Conservation (phyloP, 352 stramenopile genomes). For the Phytophthora constricta region DNA sequence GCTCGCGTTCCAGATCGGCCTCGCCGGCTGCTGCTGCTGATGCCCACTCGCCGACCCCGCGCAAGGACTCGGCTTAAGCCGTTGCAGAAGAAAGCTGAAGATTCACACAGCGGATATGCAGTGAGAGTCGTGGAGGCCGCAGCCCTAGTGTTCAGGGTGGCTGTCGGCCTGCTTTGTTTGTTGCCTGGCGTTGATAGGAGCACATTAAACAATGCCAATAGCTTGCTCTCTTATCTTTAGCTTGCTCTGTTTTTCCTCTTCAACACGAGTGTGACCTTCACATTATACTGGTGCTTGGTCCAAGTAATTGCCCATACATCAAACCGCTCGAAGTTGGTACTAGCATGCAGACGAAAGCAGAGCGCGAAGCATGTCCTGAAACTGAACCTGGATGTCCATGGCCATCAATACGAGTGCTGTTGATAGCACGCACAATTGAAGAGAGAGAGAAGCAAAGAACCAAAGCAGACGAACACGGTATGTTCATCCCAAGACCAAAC, state of each 20-base stretch:
- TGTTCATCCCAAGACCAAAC: constrained; percentile 14
- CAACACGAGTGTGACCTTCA: background rate
- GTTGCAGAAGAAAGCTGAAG: constrained; percentile 24
- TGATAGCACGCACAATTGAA: no score
- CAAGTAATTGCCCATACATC: no score
- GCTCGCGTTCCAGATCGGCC: constrained; percentile 69
- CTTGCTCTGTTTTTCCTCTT: no score
- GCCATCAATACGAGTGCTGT: no score
- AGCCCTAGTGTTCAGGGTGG: constrained; percentile 14
- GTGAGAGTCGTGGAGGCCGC: constrained; percentile 10
- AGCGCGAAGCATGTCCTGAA: no score
- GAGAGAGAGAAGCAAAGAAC: no score
- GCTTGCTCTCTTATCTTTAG: constrained; percentile 26
- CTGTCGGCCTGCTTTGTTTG: constrained; percentile 23
- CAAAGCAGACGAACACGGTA: constrained; percentile 2
- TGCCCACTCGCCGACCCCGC: constrained; percentile 59
- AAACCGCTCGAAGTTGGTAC: no score
- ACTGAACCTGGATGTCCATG: no score
- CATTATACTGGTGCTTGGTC: no score
- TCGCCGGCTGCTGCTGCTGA: constrained; percentile 55
- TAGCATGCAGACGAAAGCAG: no score
- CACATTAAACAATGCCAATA: constrained; percentile 36
- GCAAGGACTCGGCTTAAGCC: constrained; percentile 80
- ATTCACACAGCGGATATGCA: background rate
- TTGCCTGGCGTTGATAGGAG: constrained; percentile 32